Evolutionary conservation across 1,284 basidiomycete genomes (phyloP), one percentile per base, ranked within the genome.

Genomic region (Trichosporon sp.): DNA sequence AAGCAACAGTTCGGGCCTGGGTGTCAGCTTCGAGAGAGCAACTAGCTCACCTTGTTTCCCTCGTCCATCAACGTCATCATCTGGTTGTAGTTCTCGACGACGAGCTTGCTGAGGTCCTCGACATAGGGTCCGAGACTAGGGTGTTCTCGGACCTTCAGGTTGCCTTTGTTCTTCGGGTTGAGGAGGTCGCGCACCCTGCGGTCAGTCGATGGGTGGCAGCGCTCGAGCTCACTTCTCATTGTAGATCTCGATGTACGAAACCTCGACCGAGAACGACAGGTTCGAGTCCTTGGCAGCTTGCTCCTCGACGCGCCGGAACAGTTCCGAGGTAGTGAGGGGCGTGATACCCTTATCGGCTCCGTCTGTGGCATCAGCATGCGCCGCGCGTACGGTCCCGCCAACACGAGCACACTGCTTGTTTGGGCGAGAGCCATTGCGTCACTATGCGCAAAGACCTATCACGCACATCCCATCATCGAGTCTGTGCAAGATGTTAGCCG

Each of bases 11-110:
- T 64, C 96, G 88, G 61, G 93, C 94, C 83, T 83, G 68, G 0
- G 2, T 1, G 35, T 74, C 35, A 71, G 72, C 59, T 46, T 38
- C 59, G 12, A 16, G 12, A n/a, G 26, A 16, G 16, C 7, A 12
- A n/a, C n/a, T 14, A 12, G 65, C 82, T 71, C 56, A 84, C 86
- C 86, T 99, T 98, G 85, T 98, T 99, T 59, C 96, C 96, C 83
- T 99, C 96, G 85, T 99, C 96, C 96, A 98, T 98, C 80, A 99
- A 90, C 7, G 91, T 94, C 90, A 98, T 97, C 90, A 99, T 96
- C 82, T 97, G 96, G 31, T 91, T 88, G 82, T 96, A 98, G 81
- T 88, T 92, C 80, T 89, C 90, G 59, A 98, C 97, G 35, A 92
- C 91, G 64, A 98, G 89, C 84, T 94, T 94, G 79, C 93, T 96